Evolutionary conservation across 306 rosid genomes (phyloP).

Genomic region (Quercus rubra): DNA sequence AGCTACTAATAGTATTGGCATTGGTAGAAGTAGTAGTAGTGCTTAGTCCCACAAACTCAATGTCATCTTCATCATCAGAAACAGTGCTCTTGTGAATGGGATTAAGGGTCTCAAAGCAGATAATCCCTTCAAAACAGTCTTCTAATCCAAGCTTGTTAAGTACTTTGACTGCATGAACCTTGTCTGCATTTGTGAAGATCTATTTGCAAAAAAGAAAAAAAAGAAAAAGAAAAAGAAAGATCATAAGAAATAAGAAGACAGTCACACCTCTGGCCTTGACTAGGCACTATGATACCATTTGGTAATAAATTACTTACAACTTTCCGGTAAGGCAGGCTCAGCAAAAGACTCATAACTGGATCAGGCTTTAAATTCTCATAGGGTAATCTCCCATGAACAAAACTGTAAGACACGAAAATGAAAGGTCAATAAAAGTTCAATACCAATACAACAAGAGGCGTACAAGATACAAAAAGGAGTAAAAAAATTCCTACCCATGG

Average conservation of each 20-base stretch:
- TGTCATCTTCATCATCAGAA: constrained; percentile 76
- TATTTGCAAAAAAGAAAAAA: constrained; percentile 12
- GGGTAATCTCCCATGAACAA: constrained; percentile 92
- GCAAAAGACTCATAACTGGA: constrained; percentile 69
- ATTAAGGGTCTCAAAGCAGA: constrained; percentile 94
- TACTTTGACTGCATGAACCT: constrained; percentile 68
- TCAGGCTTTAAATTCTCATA: constrained; percentile 86
- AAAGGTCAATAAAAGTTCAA: constrained; percentile 2
- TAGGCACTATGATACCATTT: not conserved
- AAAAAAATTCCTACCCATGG: constrained; percentile 50
- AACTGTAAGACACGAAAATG: constrained; percentile 33
- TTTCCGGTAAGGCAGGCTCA: constrained; percentile 73
- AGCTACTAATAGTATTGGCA: constrained; percentile 19
- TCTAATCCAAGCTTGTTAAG: constrained; percentile 86
- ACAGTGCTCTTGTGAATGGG: constrained; percentile 49
- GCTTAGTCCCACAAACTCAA: constrained; percentile 54
- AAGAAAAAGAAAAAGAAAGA: not conserved
- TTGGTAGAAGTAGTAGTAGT: constrained; percentile 5
- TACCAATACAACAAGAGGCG: not conserved
- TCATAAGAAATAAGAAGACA: constrained; percentile 1
- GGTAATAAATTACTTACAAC: constrained; percentile 47
- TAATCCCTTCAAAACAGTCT: constrained; percentile 87
- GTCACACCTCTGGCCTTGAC: not conserved
- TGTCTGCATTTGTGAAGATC: constrained; percentile 97
- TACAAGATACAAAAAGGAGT: not conserved